Conservation (phyloP, 176 grass and related monocot species). For the Rhipidocladum racemiflorum region DNA sequence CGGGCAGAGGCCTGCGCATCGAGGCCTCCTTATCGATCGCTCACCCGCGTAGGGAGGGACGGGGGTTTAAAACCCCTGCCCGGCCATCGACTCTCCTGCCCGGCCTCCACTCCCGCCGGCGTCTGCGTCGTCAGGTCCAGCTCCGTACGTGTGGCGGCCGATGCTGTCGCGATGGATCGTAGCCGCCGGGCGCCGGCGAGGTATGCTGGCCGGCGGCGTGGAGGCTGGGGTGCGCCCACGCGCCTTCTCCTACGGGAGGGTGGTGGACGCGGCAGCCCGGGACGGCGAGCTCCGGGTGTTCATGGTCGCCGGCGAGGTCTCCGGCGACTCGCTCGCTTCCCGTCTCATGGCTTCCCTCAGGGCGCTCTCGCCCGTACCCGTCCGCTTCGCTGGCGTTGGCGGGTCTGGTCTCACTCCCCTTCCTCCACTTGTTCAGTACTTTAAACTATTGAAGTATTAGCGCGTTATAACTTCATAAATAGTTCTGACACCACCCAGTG, state of each 20-base stretch:
- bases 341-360: constrained; percentile 77
- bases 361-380: constrained; percentile 67
- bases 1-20: neutral
- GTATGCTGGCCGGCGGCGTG: neutral
- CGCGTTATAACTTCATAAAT: neutral
- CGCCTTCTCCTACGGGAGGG: constrained; percentile 26
- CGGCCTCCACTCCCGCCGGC: neutral
- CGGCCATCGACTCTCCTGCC: neutral
- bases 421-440: constrained; percentile 5
- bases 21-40: neutral
- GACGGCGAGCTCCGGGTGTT: constrained; percentile 91
- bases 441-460: neutral
- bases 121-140: constrained; percentile 3
- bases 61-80: neutral
- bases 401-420: constrained; percentile 41
- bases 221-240: neutral
- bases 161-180: constrained; percentile 37
- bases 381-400: constrained; percentile 76
- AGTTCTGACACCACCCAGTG: neutral
- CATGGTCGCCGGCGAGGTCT: constrained; percentile 92
- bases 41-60: neutral
- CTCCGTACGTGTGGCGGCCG: neutral
- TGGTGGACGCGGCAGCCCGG: constrained; percentile 56
- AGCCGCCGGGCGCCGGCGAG: constrained; percentile 1
- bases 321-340: constrained; percentile 81